phyloP scores from a whole-genome alignment of 2,329 filamentous ascomycete genomes.

The Pestalotiopsis sp. region DNA sequence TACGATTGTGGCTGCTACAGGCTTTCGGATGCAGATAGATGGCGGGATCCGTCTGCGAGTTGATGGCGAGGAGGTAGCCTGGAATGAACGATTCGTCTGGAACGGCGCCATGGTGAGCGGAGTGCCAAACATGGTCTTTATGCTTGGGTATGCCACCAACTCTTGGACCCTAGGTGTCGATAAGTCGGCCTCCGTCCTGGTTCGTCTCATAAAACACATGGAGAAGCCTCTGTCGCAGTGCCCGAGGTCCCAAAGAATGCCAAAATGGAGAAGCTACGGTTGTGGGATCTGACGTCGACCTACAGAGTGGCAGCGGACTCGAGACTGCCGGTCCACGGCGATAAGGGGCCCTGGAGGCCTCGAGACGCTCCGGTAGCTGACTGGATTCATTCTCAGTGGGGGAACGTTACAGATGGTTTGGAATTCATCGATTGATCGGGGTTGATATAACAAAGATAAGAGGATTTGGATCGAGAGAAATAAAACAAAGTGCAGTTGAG shows the following conservation, averaged over 20 bases:
- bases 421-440: conserved; percentile 14
- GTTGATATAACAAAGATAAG: no score
- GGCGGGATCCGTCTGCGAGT: conserved; percentile 52
- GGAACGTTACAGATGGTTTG: neutral
- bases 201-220: conserved; percentile 53
- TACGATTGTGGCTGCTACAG: conserved; percentile 65
- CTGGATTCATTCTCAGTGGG: neutral
- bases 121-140: conserved; percentile 58
- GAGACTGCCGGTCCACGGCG: neutral
- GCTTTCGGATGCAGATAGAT: conserved; percentile 55
- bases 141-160: conserved; percentile 62
- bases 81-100: conserved; percentile 49
- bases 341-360: neutral
- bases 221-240: conserved; percentile 10
- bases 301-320: neutral
- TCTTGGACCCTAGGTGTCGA: conserved; percentile 65
- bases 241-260: neutral
- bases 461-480: no score
- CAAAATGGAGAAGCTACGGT: neutral
- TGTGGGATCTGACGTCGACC: neutral
- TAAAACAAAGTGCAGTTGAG: no score
- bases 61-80: conserved; percentile 46
- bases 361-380: neutral
- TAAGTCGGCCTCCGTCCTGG: conserved; percentile 47
- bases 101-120: conserved; percentile 61